A percentile compares a stretch with the other conserved stretches of the same genome.
These are phyloP conservation scores for Alternaria incomplexa DNA, from an alignment of 2,329 filamentous ascomycete species.

Conservation along the genomic window DNA sequence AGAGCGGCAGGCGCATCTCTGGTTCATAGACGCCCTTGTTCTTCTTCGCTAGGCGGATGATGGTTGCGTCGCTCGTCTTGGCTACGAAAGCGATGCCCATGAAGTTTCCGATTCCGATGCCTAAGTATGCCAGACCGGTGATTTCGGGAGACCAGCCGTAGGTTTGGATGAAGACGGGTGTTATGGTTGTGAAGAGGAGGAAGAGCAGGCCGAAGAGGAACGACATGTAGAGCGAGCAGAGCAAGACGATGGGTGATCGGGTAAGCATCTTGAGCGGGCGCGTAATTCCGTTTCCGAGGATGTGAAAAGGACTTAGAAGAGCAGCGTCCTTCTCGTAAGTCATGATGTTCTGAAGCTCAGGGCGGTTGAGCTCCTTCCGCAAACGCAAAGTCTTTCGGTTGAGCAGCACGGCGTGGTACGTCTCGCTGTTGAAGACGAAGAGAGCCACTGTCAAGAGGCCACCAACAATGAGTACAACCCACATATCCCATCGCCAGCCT, in stretches of 20 bases:
- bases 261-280: conserved; percentile 44
- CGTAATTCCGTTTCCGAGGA: conserved; percentile 43
- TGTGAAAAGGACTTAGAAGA: conserved; percentile 15
- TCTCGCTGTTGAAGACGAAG: conserved; percentile 54
- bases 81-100: conserved; percentile 43
- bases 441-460: conserved; percentile 33
- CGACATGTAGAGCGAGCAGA: conserved; percentile 42
- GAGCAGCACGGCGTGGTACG: conserved; percentile 56
- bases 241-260: conserved; percentile 40
- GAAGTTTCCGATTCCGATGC: conserved; percentile 43
- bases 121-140: conserved; percentile 45
- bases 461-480: conserved; percentile 39
- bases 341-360: conserved; percentile 55
- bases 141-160: conserved; percentile 43
- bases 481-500: conserved; percentile 47
- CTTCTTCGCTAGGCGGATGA: conserved; percentile 41
- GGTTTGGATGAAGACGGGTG: conserved; percentile 38
- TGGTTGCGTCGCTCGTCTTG: conserved; percentile 38
- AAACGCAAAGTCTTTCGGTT: conserved; percentile 64
- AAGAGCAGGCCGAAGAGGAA: conserved; percentile 47
- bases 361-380: conserved; percentile 52
- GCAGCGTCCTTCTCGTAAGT: conserved; percentile 29
- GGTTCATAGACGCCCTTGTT: conserved; percentile 47
- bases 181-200: conserved; percentile 47
- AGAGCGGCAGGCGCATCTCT: conserved; percentile 57